Evolutionary conservation across 441 rosid species (phyloP).

Genomic region (Raphanus hybrid): DNA sequence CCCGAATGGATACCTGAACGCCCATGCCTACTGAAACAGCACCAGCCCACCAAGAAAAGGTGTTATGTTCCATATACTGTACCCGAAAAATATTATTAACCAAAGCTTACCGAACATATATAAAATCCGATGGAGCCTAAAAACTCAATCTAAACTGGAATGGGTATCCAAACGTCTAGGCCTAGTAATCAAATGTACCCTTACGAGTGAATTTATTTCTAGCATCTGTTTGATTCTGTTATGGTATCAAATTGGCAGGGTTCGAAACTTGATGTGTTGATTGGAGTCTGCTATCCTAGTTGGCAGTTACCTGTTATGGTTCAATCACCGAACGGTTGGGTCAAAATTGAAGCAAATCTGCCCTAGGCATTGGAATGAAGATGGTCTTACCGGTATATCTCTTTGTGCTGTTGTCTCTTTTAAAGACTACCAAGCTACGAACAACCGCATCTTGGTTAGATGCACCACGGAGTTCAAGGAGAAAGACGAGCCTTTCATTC

Average conservation of each 20-base stretch:
- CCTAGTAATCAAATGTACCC: not conserved
- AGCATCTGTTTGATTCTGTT: not conserved
- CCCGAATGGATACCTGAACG: no score
- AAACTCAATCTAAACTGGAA: not conserved
- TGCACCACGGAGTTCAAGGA: constrained; percentile 19
- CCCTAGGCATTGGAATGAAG: constrained; percentile 30
- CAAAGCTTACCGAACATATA: not conserved
- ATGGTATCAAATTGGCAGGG: constrained; percentile 13
- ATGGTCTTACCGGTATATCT: constrained; percentile 25
- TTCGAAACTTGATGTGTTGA: constrained; percentile 14
- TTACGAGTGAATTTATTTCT: not conserved
- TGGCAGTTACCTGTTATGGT: constrained; percentile 37
- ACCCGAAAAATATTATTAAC: not conserved
- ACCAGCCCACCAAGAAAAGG: not conserved
- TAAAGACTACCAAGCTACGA: not conserved
- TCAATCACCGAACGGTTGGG: constrained; percentile 24
- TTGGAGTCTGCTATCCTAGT: constrained; percentile 28
- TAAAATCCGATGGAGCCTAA: not conserved
- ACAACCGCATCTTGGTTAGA: constrained; percentile 14
- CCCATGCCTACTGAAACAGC: not conserved
- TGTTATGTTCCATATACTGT: not conserved
- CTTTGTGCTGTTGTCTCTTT: constrained; percentile 30
- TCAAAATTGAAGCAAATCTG: constrained; percentile 1
- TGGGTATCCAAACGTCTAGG: not conserved
- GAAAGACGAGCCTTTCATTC: not conserved